A percentile compares a stretch with the other conserved stretches of the same genome.
Evolutionary conservation across 208 protist species (phyloP).

Genomic region (Trypanosoma cruzi): DNA sequence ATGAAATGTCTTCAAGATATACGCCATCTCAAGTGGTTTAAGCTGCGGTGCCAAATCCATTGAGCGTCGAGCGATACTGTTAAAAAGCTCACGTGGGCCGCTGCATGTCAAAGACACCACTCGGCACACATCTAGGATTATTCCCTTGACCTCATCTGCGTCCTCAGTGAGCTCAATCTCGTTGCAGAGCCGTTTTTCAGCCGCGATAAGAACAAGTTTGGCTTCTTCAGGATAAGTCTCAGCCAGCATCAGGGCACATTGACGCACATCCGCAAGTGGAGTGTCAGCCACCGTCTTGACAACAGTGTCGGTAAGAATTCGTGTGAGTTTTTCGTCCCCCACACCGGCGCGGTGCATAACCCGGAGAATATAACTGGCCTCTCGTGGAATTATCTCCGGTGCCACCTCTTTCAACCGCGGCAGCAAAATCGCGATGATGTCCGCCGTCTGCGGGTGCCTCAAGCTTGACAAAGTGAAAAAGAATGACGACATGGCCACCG

Average conservation of each 20-base stretch:
- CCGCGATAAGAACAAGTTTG: constrained; percentile 35
- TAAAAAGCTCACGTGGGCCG: constrained; percentile 55
- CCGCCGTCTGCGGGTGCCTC: constrained; percentile 54
- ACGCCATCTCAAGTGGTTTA: constrained; percentile 35
- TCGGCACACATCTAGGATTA: constrained; percentile 28
- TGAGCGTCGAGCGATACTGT: constrained; percentile 42
- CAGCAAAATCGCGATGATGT: constrained; percentile 56
- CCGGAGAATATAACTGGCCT: constrained; percentile 47
- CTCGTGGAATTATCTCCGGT: constrained; percentile 43
- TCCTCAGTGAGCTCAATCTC: constrained; percentile 32
- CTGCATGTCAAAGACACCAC: constrained; percentile 27
- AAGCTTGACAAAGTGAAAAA: constrained; percentile 39
- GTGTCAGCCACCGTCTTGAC: constrained; percentile 33
- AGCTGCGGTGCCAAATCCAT: constrained; percentile 40
- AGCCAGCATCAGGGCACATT: constrained; percentile 25
- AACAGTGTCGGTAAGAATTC: constrained; percentile 35
- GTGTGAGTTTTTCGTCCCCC: constrained; percentile 34
- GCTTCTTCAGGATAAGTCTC: constrained; percentile 27
- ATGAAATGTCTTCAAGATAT: constrained; percentile 46
- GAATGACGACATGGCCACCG: constrained; percentile 46
- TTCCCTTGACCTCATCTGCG: constrained; percentile 3
- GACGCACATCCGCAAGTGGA: constrained; percentile 29
- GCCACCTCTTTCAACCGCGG: constrained; percentile 61
- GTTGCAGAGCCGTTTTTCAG: constrained; percentile 38
- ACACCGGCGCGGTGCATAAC: constrained; percentile 32